Base-by-base conservation (phyloP, 2,329 filamentous ascomycete genomes). In the Dactylellina sp. region DNA sequence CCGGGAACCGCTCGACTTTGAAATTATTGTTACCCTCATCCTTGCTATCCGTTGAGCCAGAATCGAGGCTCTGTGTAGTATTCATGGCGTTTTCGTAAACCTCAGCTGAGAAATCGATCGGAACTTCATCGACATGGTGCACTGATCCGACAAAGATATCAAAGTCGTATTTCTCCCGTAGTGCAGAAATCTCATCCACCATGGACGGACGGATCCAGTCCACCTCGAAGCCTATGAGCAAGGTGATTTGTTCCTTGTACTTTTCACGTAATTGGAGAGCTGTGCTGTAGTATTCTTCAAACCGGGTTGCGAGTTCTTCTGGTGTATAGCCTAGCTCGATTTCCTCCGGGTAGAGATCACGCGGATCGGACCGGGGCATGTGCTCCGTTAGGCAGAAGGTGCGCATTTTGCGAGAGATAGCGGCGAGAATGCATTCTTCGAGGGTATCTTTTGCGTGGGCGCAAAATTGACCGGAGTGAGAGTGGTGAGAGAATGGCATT, bases 401-500 rank as follows among this genome's bases (percentile, higher is more conserved):
- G 75, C 88, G 87, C 86, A 96, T 95, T 46, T 90, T 89, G 75
- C 90, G 85, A 52, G 85, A 82, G 77, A 98, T 92, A 76, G 94
- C 94, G 11, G 89, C 86, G 79, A 89, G 86, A 78, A 98, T 84
- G 53, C 98, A 87, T 76, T 92, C 89, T 81, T 98, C 94, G 7
- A 99, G 86, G 18, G 88, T 86, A 80, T 96, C 88, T 80, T 90
- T 88, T 56, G 95, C 95, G 83, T 99, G 95, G 78, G 90, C 88
- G 83, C 95, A 99, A 84, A 99, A 99, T 81, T 99, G 92, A 76
- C 95, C 95, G 39, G 95, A 98, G 83, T 99, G 95, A 80, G 92
- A 96, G 82, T 99, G 95, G 84, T 98, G 96, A 2, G 95, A 96
- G 83, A 96, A 97, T 1, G 94, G 93, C 95, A 98, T 98, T 59